Base-by-base conservation (phyloP, 495 filamentous ascomycete species). In the Daldinia caldariorum region DNA sequence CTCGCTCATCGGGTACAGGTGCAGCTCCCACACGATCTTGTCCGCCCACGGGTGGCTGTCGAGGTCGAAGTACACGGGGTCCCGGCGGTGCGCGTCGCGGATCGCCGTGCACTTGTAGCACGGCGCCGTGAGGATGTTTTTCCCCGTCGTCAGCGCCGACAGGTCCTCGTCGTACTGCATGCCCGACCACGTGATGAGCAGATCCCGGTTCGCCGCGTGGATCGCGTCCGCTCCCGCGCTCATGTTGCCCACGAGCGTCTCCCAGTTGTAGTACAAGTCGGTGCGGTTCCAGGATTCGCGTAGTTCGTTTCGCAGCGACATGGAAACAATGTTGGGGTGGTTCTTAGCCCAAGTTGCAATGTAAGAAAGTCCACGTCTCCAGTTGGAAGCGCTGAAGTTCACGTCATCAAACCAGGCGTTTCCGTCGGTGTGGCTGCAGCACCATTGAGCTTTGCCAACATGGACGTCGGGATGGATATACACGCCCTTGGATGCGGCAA, bases 391-490 rank as follows among this genome's bases (percentile, higher is more conserved):
- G 51, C 83, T 74, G 71, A 89, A 88, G 61, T 83, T 80, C 1
- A 77, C 76, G 58, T 87, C 85, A 14, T 83, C 84, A 57, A 87
- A 87, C 86, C 85, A 89, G 14, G 83, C 73, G 70, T 87, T 87
- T 0, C 86, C 86, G 71, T 89, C 86, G 0, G 70, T 77, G 20
- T 77, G 74, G 16, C 76, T 78, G 63, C 85, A 88, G 77, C 87
- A 88, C 85, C 85, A 88, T 39, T 81, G 79, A 6, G 83, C 87
- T 71, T 85, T 87, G 29, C 83, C 83, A 56, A 88, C 83, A 58
- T 88, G 86, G 58, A 87, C 86, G 64, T 88, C 86, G 0, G 87
- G 80, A 45, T 86, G 84, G 8, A 88, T 78, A 53, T 84, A 85
- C n/a, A 88, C 79, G 0, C 77, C 77, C 45, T 85, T 81, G 2